phyloP scores from a whole-genome alignment of 1,139 yeast species.

The Taiozyma sp. region DNA sequence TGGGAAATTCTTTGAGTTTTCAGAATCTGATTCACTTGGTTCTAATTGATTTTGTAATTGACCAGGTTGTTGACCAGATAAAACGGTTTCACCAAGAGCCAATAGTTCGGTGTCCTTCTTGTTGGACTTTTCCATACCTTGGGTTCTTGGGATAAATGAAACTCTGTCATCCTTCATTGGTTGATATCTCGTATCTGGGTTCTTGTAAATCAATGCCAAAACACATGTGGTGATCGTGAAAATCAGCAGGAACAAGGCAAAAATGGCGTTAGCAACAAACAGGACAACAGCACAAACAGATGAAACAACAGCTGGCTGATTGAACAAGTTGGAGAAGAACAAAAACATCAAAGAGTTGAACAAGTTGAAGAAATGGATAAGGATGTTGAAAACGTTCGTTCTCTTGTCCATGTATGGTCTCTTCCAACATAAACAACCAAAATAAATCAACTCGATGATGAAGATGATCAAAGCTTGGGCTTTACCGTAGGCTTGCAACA shows the following conservation, averaged over 20 bases:
- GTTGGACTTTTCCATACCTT: conserved; percentile 35
- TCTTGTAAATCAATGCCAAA: conserved; percentile 76
- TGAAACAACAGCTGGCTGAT: conserved; percentile 79
- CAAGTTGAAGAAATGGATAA: conserved; percentile 72
- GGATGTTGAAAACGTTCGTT: conserved; percentile 86
- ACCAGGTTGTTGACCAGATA: conserved; percentile 69
- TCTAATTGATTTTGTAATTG: conserved; percentile 24
- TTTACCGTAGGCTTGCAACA: conserved; percentile 73
- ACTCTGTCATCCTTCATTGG: conserved; percentile 97
- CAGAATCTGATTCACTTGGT: conserved; percentile 20
- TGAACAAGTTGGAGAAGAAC: conserved; percentile 82
- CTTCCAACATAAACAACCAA: conserved; percentile 55
- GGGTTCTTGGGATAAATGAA: conserved; percentile 64
- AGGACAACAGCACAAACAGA: conserved; percentile 93
- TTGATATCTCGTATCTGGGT: conserved; percentile 93
- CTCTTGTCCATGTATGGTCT: conserved; percentile 94
- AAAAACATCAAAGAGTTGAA: conserved; percentile 81
- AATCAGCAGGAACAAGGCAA: conserved; percentile 75
- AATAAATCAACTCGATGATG: conserved; percentile 65
- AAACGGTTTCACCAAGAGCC: conserved; percentile 85
- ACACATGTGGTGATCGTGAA: conserved; percentile 86
- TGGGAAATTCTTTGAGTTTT: conserved; percentile 17
- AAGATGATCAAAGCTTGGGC: conserved; percentile 76
- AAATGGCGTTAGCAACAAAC: conserved; percentile 82
- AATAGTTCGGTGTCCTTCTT: conserved; percentile 70